A percentile compares a stretch with the other conserved stretches of the same genome.
Evolutionary conservation across 768 basidiomycete species (phyloP).

Genomic region (Pulveroboletus ravenelii): DNA sequence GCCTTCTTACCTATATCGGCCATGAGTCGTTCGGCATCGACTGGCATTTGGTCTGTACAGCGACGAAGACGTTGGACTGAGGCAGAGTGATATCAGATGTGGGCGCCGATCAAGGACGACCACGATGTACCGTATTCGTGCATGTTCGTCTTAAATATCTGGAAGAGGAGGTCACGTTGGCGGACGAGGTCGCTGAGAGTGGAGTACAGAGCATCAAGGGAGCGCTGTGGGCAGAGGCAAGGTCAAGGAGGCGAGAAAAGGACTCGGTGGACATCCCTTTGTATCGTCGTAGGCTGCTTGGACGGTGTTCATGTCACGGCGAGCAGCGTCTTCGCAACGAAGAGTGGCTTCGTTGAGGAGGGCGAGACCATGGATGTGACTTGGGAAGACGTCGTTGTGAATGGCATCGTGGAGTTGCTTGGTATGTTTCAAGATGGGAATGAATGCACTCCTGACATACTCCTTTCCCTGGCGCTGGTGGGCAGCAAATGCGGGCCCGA

Average conservation of each 20-base stretch:
- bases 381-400: conserved; percentile 31
- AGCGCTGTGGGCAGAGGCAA: conserved; percentile 32
- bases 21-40: conserved; percentile 48
- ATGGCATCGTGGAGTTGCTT: conserved; percentile 34
- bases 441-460: conserved; percentile 29
- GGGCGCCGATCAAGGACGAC: neutral
- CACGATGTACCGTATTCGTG: conserved; percentile 43
- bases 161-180: conserved; percentile 49
- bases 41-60: conserved; percentile 43
- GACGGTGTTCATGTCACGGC: conserved; percentile 42
- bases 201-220: conserved; percentile 37
- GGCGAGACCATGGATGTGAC: conserved; percentile 39
- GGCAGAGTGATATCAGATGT: conserved; percentile 5
- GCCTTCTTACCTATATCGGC: conserved; percentile 50
- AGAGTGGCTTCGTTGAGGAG: conserved; percentile 54
- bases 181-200: conserved; percentile 47
- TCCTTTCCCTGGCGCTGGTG: conserved; percentile 29
- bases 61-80: conserved; percentile 44
- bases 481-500: conserved; percentile 36
- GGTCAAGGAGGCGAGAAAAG: conserved; percentile 9
- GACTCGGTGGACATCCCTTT: conserved; percentile 37
- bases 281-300: conserved; percentile 35
- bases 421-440: conserved; percentile 34
- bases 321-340: conserved; percentile 42
- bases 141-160: conserved; percentile 40